These are phyloP conservation scores for Rosa persica DNA, from an alignment of 306 rosid genomes.

Conservation along the genomic window DNA sequence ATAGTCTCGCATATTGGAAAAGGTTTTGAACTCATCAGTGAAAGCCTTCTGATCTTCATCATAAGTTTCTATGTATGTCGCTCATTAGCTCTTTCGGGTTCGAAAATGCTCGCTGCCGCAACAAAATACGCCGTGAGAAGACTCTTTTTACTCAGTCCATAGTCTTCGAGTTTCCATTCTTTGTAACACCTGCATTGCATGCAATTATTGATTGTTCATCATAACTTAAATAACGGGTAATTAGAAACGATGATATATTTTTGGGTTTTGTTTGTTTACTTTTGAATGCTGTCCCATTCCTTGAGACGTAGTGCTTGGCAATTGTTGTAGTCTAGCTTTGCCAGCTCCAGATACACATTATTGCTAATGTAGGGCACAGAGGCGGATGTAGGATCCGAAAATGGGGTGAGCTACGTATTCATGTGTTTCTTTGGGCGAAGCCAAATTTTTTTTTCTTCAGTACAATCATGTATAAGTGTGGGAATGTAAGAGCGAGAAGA, in stretches of 20 bases:
- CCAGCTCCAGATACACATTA: constrained; percentile 69
- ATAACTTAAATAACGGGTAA: too few species aligned
- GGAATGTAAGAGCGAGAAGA: too few species aligned
- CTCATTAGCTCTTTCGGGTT: constrained; percentile 62
- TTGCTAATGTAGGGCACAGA: constrained; percentile 71
- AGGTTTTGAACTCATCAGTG: constrained; percentile 35
- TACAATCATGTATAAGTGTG: too few species aligned
- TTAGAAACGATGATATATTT: background rate
- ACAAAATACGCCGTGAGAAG: constrained; percentile 70
- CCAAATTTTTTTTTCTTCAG: too few species aligned
- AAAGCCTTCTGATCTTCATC: constrained; percentile 40
- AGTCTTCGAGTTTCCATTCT: constrained; percentile 54
- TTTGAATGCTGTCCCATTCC: constrained; percentile 65
- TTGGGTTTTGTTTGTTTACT: constrained; percentile 36
- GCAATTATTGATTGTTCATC: background rate
- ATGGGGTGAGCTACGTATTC: too few species aligned
- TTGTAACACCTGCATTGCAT: constrained; percentile 63
- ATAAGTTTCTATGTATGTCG: constrained; percentile 47
- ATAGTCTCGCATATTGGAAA: constrained; percentile 15
- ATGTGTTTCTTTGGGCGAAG: too few species aligned
- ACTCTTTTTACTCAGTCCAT: constrained; percentile 54
- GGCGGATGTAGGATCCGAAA: too few species aligned
- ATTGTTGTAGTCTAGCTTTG: constrained; percentile 74
- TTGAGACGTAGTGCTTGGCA: constrained; percentile 66
- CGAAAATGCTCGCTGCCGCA: constrained; percentile 69